Conservation (phyloP, 805 yeast species). For the Isabelozyma pseudorhagii region DNA sequence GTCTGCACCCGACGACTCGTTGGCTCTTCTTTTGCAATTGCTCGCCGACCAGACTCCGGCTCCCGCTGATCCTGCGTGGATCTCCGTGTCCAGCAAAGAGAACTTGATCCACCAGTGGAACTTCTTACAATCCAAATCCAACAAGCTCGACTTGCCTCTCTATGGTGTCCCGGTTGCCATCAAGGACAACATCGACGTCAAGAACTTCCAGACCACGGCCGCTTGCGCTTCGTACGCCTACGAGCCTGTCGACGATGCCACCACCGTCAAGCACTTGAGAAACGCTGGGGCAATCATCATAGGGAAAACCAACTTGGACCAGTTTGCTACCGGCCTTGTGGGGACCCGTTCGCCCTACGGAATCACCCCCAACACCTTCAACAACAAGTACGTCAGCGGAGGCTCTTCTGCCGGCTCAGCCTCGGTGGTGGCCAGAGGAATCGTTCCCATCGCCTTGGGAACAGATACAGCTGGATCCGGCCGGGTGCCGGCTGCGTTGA, state of each 20-base stretch:
- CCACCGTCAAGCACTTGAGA: constrained; percentile 69
- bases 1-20: constrained; percentile 61
- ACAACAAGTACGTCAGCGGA: constrained; percentile 78
- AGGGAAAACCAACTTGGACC: constrained; percentile 95
- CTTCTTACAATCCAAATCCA: constrained; percentile 58
- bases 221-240: constrained; percentile 88
- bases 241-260: constrained; percentile 67
- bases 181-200: constrained; percentile 91
- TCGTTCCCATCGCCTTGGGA: constrained; percentile 85
- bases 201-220: constrained; percentile 82
- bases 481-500: constrained; percentile 93
- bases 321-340: constrained; percentile 95
- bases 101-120: constrained; percentile 75
- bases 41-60: constrained; percentile 44
- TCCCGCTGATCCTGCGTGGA: constrained; percentile 86
- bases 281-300: constrained; percentile 89
- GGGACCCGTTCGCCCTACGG: constrained; percentile 97
- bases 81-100: constrained; percentile 65
- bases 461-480: constrained; percentile 99
- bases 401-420: constrained; percentile 98
- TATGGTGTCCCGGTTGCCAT: constrained; percentile 96
- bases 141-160: constrained; percentile 57
- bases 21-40: constrained; percentile 43
- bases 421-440: constrained; percentile 82
- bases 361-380: constrained; percentile 75